Base-by-base conservation (phyloP, 768 basidiomycete genomes). In the Psilocybe tampanensis region DNA sequence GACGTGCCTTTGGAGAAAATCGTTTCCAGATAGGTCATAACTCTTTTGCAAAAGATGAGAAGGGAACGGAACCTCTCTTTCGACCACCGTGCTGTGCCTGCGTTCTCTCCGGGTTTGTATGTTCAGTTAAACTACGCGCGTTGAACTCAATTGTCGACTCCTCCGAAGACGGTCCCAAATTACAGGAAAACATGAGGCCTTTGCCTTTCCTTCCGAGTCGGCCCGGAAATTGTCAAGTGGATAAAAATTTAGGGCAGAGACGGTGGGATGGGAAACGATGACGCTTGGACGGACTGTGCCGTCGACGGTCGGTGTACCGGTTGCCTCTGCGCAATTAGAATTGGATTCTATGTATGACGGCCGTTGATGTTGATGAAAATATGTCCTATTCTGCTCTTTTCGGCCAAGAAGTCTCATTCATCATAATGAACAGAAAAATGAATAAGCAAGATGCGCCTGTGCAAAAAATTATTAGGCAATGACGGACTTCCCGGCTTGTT, bases 181-280 rank as follows among this genome's bases (percentile, higher is more conserved):
- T 29, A 5, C 22, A 32, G 39, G 22, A 44, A 44, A 50, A 49
- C 55, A 56, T 50, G 55, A 56, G 55, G 55, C 49, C 49, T 41
- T 19, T 43, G 21, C 11, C 44, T 29, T 29, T 9, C 9, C 9
- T 29, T 29, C 29, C 29, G n/a, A 23, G 26, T 32, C 47, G 47
- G 47, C 29, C 47, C 47, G 47, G 47, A 32, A n/a, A 18, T 26
- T 18, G 29, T n/a, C 36, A n/a, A n/a, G 6, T 39, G 36, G 36
- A 29, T 29, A 29, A 29, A 29, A 29, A 4, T 29, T 29, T 29
- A 29, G 29, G 29, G 29, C 29, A 29, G 9, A 4, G 4, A 9
- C 9, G 29, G 29, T 29, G 29, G 29, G 29, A 29, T 29, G 29
- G 29, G 29, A 29, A n/a, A 29, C 29, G 29, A 5, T 29, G 29